phyloP scores from a whole-genome alignment of 345 rosid species.

The Fremontodendron californicum region DNA sequence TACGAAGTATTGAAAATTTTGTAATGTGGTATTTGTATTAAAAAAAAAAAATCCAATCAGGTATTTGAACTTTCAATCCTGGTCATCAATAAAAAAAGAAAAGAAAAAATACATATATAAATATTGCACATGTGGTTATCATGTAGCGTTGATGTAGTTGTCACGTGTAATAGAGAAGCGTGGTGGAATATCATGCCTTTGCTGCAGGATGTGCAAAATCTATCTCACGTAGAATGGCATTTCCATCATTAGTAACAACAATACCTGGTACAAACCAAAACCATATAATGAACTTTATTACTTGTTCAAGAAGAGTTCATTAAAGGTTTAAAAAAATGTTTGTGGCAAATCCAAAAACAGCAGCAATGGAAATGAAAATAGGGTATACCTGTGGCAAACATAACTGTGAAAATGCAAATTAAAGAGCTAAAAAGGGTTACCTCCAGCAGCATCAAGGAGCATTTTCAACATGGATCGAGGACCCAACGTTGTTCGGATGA shows the following conservation, averaged over 20 bases:
- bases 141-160: no score
- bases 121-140: no score
- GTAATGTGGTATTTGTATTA: no score
- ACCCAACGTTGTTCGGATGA: no score
- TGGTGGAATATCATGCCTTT: constrained; percentile 41
- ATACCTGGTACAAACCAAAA: constrained; percentile 49
- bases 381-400: background rate
- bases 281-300: background rate
- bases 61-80: no score
- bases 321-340: background rate
- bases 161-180: background rate
- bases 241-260: constrained; percentile 91
- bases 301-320: background rate
- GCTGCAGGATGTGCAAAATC: constrained; percentile 94
- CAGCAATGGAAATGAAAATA: background rate
- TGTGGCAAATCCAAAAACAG: background rate
- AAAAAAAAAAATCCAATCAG: no score
- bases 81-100: no score
- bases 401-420: background rate
- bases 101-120: no score
- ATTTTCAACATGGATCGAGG: no score
- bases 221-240: constrained; percentile 83
- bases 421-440: background rate
- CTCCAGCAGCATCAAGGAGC: no score
- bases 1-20: no score